These are phyloP conservation scores for Boletellus deceptivus DNA, from an alignment of 1,284 basidiomycete genomes.

Conservation along the genomic window DNA sequence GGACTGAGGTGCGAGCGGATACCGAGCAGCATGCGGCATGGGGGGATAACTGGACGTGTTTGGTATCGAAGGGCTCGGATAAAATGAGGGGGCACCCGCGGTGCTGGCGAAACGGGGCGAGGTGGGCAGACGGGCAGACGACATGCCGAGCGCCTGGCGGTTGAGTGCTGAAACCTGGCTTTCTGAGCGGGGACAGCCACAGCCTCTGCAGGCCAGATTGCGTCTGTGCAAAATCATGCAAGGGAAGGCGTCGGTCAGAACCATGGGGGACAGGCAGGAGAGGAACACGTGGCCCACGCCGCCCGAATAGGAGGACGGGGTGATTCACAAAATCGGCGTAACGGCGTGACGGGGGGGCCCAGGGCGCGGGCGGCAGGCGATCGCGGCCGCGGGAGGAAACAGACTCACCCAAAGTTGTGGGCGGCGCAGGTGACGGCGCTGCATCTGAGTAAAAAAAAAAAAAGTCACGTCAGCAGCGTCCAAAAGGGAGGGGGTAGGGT, in stretches of 20 bases:
- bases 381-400: too few species aligned
- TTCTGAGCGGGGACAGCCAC: conserved; percentile 57
- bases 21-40: conserved; percentile 12
- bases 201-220: conserved; percentile 70
- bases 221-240: conserved; percentile 57
- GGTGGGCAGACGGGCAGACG: conserved; percentile 36
- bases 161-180: conserved; percentile 33
- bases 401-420: conserved; percentile 76
- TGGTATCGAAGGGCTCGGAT: conserved; percentile 26
- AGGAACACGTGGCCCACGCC: conserved; percentile 4
- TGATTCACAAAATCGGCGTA: conserved; percentile 22
- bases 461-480: conserved; percentile 12
- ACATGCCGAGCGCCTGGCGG: conserved; percentile 26
- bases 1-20: conserved; percentile 18
- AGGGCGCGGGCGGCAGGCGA: too few species aligned
- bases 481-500: conserved; percentile 3
- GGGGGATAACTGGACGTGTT: conserved; percentile 19
- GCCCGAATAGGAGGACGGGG: conserved; percentile 19
- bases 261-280: conserved; percentile 30
- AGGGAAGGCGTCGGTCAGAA: conserved; percentile 44
- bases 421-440: conserved; percentile 58
- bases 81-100: conserved; percentile 10
- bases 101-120: conserved; percentile 45
- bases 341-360: too few species aligned
- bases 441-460: conserved; percentile 44